These are phyloP conservation scores for Ophiostoma australiae DNA, from an alignment of 2,329 filamentous ascomycete genomes.

Conservation along the genomic window DNA sequence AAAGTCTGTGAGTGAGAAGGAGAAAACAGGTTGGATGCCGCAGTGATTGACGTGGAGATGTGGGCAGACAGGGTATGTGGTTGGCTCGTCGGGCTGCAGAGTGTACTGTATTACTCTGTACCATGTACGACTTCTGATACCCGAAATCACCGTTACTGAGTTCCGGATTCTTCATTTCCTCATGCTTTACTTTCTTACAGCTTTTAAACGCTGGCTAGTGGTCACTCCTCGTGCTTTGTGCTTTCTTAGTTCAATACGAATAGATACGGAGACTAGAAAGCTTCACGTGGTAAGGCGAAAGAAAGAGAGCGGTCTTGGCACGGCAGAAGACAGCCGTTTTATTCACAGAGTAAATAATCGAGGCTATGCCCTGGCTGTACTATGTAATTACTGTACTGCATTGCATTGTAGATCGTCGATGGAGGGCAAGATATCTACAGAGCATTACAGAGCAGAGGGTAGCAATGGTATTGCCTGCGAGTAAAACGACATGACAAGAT, in stretches of 20 bases:
- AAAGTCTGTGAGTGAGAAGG: background rate
- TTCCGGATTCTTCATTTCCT: background rate
- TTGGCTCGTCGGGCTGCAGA: background rate
- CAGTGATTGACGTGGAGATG: background rate
- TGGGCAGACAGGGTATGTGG: background rate
- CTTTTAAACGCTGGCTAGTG: no score
- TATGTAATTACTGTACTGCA: background rate
- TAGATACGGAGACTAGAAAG: background rate
- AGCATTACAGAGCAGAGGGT: no score
- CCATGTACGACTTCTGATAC: no score
- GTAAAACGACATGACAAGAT: no score
- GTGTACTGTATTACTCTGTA: no score
- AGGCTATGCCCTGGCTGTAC: background rate
- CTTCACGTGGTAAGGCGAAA: background rate
- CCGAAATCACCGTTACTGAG: no score
- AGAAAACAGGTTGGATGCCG: conserved; percentile 2
- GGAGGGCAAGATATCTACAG: background rate
- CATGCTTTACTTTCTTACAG: background rate
- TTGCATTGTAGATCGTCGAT: background rate
- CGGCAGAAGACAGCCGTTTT: background rate
- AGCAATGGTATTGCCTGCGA: no score
- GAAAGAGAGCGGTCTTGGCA: background rate
- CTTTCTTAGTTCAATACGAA: no score
- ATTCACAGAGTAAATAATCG: background rate
- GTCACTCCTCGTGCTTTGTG: no score